Evolutionary conservation across 2,329 filamentous ascomycete species (phyloP).

Genomic region (Gremmenia infestans): DNA sequence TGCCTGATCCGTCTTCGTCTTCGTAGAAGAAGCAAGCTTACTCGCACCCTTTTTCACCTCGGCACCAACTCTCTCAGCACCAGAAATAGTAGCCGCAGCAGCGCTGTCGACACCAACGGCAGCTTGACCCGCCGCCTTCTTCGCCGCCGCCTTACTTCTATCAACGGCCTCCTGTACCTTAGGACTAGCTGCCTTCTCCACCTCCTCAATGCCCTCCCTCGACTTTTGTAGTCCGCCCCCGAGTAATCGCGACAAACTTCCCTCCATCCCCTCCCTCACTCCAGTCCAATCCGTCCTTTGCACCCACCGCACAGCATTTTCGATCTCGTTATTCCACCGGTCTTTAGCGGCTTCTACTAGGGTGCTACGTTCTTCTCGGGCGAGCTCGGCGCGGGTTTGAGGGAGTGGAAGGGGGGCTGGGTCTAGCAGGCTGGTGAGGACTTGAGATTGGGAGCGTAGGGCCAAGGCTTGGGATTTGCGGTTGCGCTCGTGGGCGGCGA

Average conservation of each 20-base stretch:
- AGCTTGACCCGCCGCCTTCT: constrained; percentile 19
- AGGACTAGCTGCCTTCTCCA: constrained; percentile 30
- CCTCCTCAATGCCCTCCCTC: constrained; percentile 26
- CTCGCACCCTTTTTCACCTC: constrained; percentile 12
- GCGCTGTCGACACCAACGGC: constrained; percentile 20
- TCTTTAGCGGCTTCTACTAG: constrained; percentile 67
- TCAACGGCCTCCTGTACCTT: constrained; percentile 34
- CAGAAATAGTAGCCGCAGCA: constrained; percentile 21
- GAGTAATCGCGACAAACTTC: constrained; percentile 38
- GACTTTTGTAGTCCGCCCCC: constrained; percentile 28
- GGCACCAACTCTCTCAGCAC: constrained; percentile 17
- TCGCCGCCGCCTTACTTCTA: constrained; percentile 35
- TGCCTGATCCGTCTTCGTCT: constrained; percentile 4
- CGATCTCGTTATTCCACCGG: constrained; percentile 71
- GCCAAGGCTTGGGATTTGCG: constrained; percentile 54
- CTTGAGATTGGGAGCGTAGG: constrained; percentile 52
- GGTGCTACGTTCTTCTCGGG: constrained; percentile 47
- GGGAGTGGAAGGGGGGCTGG: constrained; percentile 43
- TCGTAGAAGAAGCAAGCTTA: constrained; percentile 17
- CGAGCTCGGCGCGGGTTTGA: constrained; percentile 46
- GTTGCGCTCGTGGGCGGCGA: constrained; percentile 65
- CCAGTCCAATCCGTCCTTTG: constrained; percentile 62
- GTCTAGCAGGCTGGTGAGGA: constrained; percentile 49
- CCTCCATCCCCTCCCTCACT: constrained; percentile 55
- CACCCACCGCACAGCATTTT: constrained; percentile 59